These are phyloP conservation scores for Vinca minor DNA, from an alignment of 257 asterid genomes.

Conservation along the genomic window DNA sequence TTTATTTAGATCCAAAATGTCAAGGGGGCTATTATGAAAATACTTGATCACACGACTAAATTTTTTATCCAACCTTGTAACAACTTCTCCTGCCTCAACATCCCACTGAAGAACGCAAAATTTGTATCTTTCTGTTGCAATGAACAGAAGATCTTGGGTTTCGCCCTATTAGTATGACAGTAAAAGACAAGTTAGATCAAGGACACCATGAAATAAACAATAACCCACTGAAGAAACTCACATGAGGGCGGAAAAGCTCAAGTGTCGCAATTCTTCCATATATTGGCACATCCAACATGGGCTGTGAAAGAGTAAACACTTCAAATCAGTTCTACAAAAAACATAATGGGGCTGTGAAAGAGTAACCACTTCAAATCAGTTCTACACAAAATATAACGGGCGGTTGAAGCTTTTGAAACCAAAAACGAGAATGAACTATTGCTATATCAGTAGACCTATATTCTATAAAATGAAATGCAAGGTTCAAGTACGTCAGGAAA, in stretches of 20 bases:
- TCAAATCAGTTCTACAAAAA: too few relatives aligned
- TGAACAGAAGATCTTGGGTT: slow-evolving; percentile 81
- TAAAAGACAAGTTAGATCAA: slow-evolving; percentile 3
- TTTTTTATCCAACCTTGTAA: slow-evolving; percentile 54
- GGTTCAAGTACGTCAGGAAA: not conserved
- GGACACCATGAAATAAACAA: slow-evolving; percentile 5
- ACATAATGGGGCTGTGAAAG: too few relatives aligned
- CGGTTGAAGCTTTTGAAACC: too few relatives aligned
- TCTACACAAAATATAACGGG: too few relatives aligned
- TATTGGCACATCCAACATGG: slow-evolving; percentile 93
- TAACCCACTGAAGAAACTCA: slow-evolving; percentile 32
- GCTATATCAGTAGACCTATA: not conserved
- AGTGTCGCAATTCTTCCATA: slow-evolving; percentile 98
- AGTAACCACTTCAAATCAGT: too few relatives aligned
- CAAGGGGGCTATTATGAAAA: not conserved
- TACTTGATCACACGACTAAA: not conserved
- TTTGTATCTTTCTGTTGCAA: slow-evolving; percentile 86
- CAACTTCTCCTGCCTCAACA: slow-evolving; percentile 59
- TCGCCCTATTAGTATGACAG: slow-evolving; percentile 52
- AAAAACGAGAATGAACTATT: not conserved
- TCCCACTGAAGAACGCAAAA: slow-evolving; percentile 95
- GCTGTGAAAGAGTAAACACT: slow-evolving; percentile 43
- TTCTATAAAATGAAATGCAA: not conserved
- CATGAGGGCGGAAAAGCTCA: slow-evolving; percentile 97
- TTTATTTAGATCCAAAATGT: not conserved